phyloP scores from a whole-genome alignment of 331 rosid genomes.

The Acacia pycnantha region DNA sequence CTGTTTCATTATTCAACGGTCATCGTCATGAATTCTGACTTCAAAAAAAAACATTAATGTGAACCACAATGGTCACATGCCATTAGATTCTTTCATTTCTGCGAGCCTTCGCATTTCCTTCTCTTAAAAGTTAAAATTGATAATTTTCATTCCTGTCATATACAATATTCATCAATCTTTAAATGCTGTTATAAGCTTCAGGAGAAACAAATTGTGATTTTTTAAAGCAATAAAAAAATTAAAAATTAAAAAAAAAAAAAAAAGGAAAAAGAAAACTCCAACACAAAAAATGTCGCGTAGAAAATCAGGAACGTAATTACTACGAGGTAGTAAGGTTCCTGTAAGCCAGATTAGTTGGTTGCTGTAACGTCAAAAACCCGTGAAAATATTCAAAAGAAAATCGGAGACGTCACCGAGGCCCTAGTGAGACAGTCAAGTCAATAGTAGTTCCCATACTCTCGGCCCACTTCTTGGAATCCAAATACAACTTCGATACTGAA shows the following conservation, averaged over 20 bases:
- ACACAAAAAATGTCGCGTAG: background rate
- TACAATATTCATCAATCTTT: background rate
- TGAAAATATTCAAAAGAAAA: no score
- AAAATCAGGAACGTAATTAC: background rate
- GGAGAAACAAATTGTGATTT: background rate
- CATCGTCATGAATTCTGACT: background rate
- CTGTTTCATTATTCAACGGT: background rate
- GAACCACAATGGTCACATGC: background rate
- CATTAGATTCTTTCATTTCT: background rate
- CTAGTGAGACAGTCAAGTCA: conserved; percentile 65
- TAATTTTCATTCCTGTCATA: background rate
- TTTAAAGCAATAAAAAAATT: background rate
- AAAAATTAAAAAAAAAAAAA: background rate
- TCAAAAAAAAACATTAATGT: background rate
- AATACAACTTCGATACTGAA: conserved; percentile 61
- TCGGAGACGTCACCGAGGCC: conserved; percentile 52
- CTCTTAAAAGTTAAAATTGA: background rate
- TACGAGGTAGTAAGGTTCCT: no score
- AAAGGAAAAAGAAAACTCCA: background rate
- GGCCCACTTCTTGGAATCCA: conserved; percentile 75
- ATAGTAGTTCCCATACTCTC: conserved; percentile 48
- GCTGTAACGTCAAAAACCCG: no score
- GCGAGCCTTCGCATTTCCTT: background rate
- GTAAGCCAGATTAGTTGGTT: accelerated
- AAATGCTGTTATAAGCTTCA: background rate